phyloP scores from a whole-genome alignment of 352 stramenopile genomes.

The Thalassiosira allenii region DNA sequence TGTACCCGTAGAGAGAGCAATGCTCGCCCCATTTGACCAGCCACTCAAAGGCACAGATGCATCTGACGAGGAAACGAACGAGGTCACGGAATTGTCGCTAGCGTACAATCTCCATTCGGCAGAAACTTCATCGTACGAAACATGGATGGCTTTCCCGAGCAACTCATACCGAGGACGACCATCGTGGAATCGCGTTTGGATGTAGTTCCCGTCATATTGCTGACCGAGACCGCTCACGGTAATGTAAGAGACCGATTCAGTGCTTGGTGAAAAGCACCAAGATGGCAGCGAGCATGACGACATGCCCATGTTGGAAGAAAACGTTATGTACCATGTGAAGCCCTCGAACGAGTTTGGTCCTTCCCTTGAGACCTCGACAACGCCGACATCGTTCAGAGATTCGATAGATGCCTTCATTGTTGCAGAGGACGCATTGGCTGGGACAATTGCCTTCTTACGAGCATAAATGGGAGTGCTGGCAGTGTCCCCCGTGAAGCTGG shows the following conservation, averaged over 20 bases:
- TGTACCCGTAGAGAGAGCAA: constrained; percentile 33
- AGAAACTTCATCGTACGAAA: constrained; percentile 41
- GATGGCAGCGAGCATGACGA: constrained; percentile 39
- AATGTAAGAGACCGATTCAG: constrained; percentile 49
- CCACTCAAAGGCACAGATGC: constrained; percentile 39
- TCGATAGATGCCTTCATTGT: constrained; percentile 87
- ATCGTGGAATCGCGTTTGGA: constrained; percentile 48
- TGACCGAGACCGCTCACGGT: constrained; percentile 38
- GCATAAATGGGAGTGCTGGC: constrained; percentile 66
- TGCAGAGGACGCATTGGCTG: constrained; percentile 68
- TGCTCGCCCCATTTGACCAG: constrained; percentile 51
- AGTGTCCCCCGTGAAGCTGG: constrained; percentile 42
- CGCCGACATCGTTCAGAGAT: constrained; percentile 89
- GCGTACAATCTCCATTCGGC: constrained; percentile 60
- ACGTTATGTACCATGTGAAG: constrained; percentile 92
- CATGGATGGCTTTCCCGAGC: constrained; percentile 50
- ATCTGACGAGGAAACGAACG: constrained; percentile 42
- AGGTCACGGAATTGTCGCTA: constrained; percentile 37
- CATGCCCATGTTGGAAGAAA: constrained; percentile 65
- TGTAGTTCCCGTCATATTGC: constrained; percentile 52
- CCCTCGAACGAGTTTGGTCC: constrained; percentile 80
- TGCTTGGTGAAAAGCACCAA: constrained; percentile 41
- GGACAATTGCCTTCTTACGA: constrained; percentile 65
- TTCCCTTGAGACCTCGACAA: constrained; percentile 91
- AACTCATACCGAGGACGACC: constrained; percentile 61